These are phyloP conservation scores for Tricharina praecox DNA, from an alignment of 495 filamentous ascomycete genomes.

Conservation along the genomic window DNA sequence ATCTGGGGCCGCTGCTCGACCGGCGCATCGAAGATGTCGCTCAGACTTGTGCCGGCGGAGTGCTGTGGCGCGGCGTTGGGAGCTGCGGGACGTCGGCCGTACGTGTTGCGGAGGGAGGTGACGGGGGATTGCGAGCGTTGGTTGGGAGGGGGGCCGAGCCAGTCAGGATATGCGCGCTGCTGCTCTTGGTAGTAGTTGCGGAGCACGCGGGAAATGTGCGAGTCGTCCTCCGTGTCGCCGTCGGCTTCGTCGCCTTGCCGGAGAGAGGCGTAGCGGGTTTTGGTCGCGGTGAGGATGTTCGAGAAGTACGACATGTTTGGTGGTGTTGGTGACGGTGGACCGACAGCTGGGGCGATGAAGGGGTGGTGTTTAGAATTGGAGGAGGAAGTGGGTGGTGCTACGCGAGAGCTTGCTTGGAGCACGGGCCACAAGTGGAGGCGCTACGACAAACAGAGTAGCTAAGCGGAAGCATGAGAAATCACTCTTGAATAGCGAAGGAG, in stretches of 20 bases:
- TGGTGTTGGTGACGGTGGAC: too few relatives aligned
- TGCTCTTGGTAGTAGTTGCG: conserved; percentile 89
- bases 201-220: conserved; percentile 87
- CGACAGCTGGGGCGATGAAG: too few relatives aligned
- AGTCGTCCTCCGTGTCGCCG: conserved; percentile 86
- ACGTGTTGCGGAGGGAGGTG: conserved; percentile 33
- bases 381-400: too few relatives aligned
- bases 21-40: conserved; percentile 70
- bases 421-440: too few relatives aligned
- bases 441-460: too few relatives aligned
- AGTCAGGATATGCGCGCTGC: conserved; percentile 60
- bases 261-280: conserved; percentile 24
- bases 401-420: too few relatives aligned
- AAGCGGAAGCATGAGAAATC: too few relatives aligned
- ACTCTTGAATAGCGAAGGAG: too few relatives aligned
- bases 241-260: conserved; percentile 44
- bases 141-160: conserved; percentile 51
- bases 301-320: conserved; percentile 17
- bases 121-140: conserved; percentile 33
- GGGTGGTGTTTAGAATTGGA: too few relatives aligned
- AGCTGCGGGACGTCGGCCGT: conserved; percentile 30
- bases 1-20: conserved; percentile 34
- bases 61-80: conserved; percentile 27
- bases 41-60: conserved; percentile 38
- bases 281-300: conserved; percentile 25